Percentiles rank a stretch among this genome's conserved stretches.
Conservation (phyloP, 768 basidiomycete species). For the Lentinula sp. region DNA sequence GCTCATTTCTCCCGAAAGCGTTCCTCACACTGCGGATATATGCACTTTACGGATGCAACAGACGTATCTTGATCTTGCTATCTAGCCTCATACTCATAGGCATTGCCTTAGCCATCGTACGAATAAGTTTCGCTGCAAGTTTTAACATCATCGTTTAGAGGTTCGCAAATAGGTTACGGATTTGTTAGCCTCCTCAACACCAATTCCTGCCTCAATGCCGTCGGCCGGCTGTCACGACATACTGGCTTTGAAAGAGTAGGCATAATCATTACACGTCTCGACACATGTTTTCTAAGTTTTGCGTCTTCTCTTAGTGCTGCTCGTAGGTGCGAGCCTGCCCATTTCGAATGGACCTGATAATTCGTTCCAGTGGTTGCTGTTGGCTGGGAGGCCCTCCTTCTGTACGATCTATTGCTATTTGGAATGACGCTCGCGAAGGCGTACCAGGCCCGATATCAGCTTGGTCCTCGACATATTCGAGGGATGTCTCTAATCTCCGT, state of each 20-base stretch:
- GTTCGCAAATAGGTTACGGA: background rate
- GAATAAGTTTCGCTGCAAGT: background rate
- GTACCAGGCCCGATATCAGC: background rate
- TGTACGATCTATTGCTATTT: background rate
- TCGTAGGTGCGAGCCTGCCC: background rate
- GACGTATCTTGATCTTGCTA: background rate
- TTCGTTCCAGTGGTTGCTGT: background rate
- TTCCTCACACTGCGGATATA: conserved; percentile 5
- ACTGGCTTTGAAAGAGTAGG: background rate
- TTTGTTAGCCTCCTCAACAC: background rate
- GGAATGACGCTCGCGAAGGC: conserved; percentile 1
- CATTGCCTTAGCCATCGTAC: background rate
- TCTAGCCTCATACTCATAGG: background rate
- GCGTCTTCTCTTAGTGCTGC: background rate
- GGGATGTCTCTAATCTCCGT: conserved; percentile 1
- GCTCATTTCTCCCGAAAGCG: background rate
- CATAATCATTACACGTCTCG: background rate
- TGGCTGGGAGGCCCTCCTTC: conserved; percentile 1
- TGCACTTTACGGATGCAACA: conserved; percentile 1
- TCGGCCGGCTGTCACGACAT: background rate
- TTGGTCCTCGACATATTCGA: background rate
- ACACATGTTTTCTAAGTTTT: background rate
- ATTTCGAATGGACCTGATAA: background rate
- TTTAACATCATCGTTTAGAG: background rate
- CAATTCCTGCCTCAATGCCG: background rate